phyloP scores from a whole-genome alignment of 2,329 filamentous ascomycete species.

The Dothideomycetes sp. region DNA sequence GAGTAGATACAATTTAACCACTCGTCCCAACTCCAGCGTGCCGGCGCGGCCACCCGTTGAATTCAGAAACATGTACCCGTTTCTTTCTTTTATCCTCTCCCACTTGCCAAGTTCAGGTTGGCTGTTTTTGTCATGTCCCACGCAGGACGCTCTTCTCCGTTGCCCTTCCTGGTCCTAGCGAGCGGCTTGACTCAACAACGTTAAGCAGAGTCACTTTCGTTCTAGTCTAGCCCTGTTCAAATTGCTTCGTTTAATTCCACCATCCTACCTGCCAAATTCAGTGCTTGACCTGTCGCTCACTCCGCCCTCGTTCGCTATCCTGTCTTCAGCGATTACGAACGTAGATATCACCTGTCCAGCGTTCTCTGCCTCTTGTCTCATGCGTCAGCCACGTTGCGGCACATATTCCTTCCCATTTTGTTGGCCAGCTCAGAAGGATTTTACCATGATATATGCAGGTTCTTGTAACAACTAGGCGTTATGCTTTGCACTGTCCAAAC shows the following conservation, averaged over 20 bases:
- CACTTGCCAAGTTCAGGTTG: neutral
- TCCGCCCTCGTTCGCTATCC: neutral
- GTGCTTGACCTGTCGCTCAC: constrained; percentile 3
- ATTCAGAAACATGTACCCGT: constrained; percentile 7
- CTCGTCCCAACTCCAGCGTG: neutral
- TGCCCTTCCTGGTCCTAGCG: too few relatives aligned
- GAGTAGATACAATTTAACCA: neutral
- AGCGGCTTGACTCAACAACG: too few relatives aligned
- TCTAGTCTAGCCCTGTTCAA: constrained; percentile 7
- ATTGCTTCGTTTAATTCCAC: constrained; percentile 4
- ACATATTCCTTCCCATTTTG: too few relatives aligned
- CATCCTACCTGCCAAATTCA: neutral
- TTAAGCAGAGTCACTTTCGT: neutral
- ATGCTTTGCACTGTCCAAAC: too few relatives aligned
- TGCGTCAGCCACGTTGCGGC: too few relatives aligned
- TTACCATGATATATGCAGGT: too few relatives aligned
- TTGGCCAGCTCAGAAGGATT: too few relatives aligned
- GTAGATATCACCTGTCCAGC: too few relatives aligned
- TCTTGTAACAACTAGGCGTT: too few relatives aligned
- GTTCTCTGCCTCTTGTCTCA: too few relatives aligned
- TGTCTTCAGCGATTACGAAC: too few relatives aligned
- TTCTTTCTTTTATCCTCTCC: constrained; percentile 3
- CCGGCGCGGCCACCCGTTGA: constrained; percentile 5
- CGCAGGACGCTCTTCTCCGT: constrained; percentile 5
- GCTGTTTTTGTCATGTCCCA: constrained; percentile 8